Conservation (phyloP, 2,329 filamentous ascomycete genomes). For the Ceratocystis destructans region DNA sequence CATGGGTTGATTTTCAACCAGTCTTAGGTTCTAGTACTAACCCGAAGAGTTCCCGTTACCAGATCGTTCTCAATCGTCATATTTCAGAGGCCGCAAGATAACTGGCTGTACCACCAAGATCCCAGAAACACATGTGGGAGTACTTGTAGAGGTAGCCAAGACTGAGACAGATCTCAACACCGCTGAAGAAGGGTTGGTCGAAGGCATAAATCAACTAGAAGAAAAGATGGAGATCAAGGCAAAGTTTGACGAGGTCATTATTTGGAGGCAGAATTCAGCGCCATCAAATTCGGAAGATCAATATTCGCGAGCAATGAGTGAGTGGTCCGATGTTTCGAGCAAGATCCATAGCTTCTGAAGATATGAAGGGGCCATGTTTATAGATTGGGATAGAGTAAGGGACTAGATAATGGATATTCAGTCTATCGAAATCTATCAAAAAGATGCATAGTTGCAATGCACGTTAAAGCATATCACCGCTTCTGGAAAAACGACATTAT, state of each 20-base stretch:
- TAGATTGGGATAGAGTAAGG: neutral
- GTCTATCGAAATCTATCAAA: neutral
- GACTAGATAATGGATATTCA: neutral
- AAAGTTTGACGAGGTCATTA: slow-evolving; percentile 57
- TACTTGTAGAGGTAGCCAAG: slow-evolving; percentile 39
- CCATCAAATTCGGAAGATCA: slow-evolving; percentile 46
- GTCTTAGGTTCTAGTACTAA: neutral
- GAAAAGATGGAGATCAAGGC: slow-evolving; percentile 49
- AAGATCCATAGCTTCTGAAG: slow-evolving; percentile 24
- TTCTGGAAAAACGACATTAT: slow-evolving; percentile 91
- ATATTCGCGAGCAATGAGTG: slow-evolving; percentile 60
- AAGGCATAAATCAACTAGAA: slow-evolving; percentile 33
- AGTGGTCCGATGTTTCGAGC: slow-evolving; percentile 66
- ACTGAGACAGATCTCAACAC: slow-evolving; percentile 23
- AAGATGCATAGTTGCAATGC: neutral
- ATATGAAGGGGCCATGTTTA: slow-evolving; percentile 28
- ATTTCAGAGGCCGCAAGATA: slow-evolving; percentile 71
- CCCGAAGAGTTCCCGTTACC: neutral
- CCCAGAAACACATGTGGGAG: slow-evolving; percentile 56
- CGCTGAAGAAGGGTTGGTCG: slow-evolving; percentile 23
- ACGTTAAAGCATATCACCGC: slow-evolving; percentile 36
- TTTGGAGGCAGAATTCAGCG: slow-evolving; percentile 71
- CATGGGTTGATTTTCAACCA: neutral
- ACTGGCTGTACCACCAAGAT: slow-evolving; percentile 52
- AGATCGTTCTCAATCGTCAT: slow-evolving; percentile 44